phyloP scores from a whole-genome alignment of 2,329 filamentous ascomycete genomes.

The Metarhizium brunneum region DNA sequence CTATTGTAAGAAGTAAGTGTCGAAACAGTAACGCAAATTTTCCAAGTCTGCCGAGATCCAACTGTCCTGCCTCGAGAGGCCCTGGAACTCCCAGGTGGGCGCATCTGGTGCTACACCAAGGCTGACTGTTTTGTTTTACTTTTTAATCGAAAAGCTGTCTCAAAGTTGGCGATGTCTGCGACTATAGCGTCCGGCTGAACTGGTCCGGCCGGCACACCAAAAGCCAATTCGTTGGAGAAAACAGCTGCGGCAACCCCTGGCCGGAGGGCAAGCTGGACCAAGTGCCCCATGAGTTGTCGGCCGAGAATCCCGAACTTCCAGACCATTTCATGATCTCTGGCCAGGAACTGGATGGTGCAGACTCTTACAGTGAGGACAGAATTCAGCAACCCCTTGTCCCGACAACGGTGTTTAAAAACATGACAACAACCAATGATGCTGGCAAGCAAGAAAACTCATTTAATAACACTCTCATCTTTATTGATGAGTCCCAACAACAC shows the following conservation, averaged over 20 bases:
- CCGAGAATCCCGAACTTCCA: not conserved
- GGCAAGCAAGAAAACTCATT: not conserved
- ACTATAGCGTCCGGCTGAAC: constrained; percentile 73
- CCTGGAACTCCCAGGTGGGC: not conserved
- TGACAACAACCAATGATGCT: not conserved
- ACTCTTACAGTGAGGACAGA: not conserved
- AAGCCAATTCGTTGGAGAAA: constrained; percentile 1
- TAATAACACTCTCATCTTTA: not conserved
- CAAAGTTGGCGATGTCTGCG: constrained; percentile 62
- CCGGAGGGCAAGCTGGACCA: not conserved
- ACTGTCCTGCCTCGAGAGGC: not conserved
- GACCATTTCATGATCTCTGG: not conserved
- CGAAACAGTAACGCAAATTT: not conserved
- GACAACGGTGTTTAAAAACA: not conserved
- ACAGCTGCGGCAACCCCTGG: not conserved
- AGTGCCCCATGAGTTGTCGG: constrained; percentile 1
- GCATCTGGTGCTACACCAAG: not conserved
- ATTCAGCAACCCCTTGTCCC: not conserved
- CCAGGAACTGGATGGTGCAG: not conserved
- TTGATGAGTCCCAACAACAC: constrained; percentile 5
- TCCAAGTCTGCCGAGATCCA: not conserved
- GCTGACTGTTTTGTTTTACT: not conserved
- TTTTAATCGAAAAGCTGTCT: constrained; percentile 40
- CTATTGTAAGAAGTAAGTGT: constrained; percentile 50
- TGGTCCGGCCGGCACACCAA: constrained; percentile 56